Base-by-base conservation (phyloP, 106 monocot species). In the Gastrodia elata region DNA sequence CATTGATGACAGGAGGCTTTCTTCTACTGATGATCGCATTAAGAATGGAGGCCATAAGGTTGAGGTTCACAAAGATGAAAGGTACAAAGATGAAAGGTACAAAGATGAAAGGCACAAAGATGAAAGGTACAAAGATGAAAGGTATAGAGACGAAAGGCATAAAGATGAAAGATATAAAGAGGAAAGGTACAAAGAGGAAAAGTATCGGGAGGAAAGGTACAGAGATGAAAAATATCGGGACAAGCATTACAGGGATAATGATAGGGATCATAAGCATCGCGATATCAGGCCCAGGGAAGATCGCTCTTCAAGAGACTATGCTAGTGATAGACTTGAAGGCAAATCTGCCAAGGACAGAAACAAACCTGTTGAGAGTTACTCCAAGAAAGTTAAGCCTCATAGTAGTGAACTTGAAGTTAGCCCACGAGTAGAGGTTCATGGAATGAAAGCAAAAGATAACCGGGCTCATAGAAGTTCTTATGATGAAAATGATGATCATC, bases 401-500 rank as follows among this genome's bases (percentile, higher is more conserved):
- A 85, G 86, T 1, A 58, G 56, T 79, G 89, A 87, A 64, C 76
- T 44, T 78, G 82, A 77, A 78, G 74, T 74, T 27, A 80, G 79
- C 59, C 75, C 75, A 56, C 79, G 72, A 64, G 39, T 55, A 78
- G 89, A 86, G 79, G 83, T 78, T 49, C 28, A 68, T 36, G 65
- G 44, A 6, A 79, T 36, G 2, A 91, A 80, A 38, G 25, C 71
- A 38, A 87, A 76, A 71, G 85, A 83, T 75, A 77, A 34, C 34
- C 65, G 79, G 40, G 86, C 79, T 70, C 85, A 75, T 39, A 96
- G 87, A 74, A 85, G 77, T 59, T 72, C 34, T 71, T 82, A 77
- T 86, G 89, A 86, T 76, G 87, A 92, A 70, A 81, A 70, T 73
- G 91, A 89, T 38, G 89, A 82, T 25, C 75, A 78, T 74, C 39